These are phyloP conservation scores for Prinsepia uniflora DNA, from an alignment of 306 rosid genomes.

Conservation along the genomic window DNA sequence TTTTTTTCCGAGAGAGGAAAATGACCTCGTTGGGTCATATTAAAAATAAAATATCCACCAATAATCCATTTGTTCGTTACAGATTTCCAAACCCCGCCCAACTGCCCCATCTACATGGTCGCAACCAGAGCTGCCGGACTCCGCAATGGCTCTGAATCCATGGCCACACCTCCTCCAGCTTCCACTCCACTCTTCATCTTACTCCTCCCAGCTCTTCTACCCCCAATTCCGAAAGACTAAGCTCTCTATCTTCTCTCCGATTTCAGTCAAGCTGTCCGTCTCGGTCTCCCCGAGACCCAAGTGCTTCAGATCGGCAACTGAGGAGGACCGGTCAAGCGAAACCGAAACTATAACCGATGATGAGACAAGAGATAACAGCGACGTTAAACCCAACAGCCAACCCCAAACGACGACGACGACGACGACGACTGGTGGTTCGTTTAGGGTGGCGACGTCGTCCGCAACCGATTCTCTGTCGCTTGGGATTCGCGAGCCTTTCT, in stretches of 20 bases:
- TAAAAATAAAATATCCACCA: background rate
- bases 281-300: conserved; percentile 27
- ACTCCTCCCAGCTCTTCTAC: conserved; percentile 36
- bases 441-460: conserved; percentile 37
- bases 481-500: conserved; percentile 94
- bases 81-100: background rate
- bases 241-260: conserved; percentile 29
- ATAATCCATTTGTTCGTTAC: background rate
- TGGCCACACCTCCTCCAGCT: conserved; percentile 44
- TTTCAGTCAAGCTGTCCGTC: conserved; percentile 17
- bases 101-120: conserved; percentile 37
- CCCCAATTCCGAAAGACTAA: conserved; percentile 24
- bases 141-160: conserved; percentile 53
- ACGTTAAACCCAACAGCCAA: conserved; percentile 11
- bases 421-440: conserved; percentile 20
- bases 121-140: conserved; percentile 17
- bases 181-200: conserved; percentile 40
- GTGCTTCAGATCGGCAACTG: conserved; percentile 57
- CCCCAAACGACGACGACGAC: background rate
- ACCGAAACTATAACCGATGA: conserved; percentile 33
- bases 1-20: too few relatives aligned
- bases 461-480: conserved; percentile 59
- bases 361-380: conserved; percentile 30
- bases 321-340: conserved; percentile 51
- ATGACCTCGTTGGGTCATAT: background rate